These are phyloP conservation scores for Phytophthora pisi DNA, from an alignment of 352 stramenopile genomes.

Conservation along the genomic window DNA sequence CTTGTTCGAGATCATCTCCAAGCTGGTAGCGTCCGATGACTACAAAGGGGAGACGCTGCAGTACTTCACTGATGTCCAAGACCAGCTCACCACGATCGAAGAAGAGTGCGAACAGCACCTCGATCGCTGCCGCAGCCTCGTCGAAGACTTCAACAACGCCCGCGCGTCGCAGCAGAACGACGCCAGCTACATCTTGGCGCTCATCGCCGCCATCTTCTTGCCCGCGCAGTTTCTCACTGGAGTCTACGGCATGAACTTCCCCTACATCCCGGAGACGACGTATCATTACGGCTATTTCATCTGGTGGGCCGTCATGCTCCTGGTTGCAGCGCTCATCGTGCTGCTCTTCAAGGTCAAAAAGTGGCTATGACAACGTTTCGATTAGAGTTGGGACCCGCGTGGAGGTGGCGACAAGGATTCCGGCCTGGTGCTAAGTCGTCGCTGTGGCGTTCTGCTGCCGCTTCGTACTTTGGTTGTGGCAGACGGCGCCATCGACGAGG, in stretches of 20 bases:
- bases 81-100: conserved; percentile 68
- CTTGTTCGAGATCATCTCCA: conserved; percentile 50
- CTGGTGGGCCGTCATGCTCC: conserved; percentile 64
- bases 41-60: conserved; percentile 61
- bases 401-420: neutral
- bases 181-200: conserved; percentile 65
- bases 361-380: conserved; percentile 29
- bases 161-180: conserved; percentile 59
- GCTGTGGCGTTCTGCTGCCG: conserved; percentile 6
- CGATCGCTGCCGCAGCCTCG: conserved; percentile 53
- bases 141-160: conserved; percentile 62
- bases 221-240: conserved; percentile 79
- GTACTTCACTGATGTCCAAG: conserved; percentile 78
- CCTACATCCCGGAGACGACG: conserved; percentile 70
- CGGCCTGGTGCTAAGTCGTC: conserved; percentile 5
- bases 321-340: conserved; percentile 37
- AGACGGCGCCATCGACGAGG: conserved; percentile 8
- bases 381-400: neutral
- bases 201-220: conserved; percentile 74
- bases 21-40: conserved; percentile 60
- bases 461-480: conserved; percentile 4
- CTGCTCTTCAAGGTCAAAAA: conserved; percentile 62
- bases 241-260: conserved; percentile 88
- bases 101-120: conserved; percentile 76
- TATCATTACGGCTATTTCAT: conserved; percentile 67